phyloP scores from a whole-genome alignment of 2,329 filamentous ascomycete species.

The Cercospora berteroae region DNA sequence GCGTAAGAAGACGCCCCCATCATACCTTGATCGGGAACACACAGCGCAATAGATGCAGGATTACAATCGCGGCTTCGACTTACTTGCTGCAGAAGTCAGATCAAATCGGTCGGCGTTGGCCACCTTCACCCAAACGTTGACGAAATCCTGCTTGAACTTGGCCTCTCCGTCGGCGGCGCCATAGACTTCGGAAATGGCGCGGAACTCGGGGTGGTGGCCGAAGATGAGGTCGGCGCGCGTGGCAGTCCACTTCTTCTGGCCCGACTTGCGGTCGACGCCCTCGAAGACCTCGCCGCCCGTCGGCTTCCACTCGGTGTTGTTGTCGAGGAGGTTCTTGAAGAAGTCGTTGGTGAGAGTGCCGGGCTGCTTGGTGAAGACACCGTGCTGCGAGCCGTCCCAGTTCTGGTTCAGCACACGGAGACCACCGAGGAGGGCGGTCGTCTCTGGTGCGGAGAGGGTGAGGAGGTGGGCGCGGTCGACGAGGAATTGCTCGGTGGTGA shows the following conservation, averaged over 20 bases:
- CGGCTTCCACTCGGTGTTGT: conserved; percentile 63
- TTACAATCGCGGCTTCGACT: conserved; percentile 17
- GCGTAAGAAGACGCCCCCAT: neutral
- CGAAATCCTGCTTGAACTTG: conserved; percentile 70
- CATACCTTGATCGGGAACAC: neutral
- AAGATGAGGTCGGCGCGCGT: conserved; percentile 69
- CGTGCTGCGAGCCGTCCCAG: conserved; percentile 65
- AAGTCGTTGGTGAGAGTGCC: conserved; percentile 75
- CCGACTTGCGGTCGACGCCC: conserved; percentile 64
- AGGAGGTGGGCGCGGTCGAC: conserved; percentile 71
- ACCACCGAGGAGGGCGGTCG: conserved; percentile 70
- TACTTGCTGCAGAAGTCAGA: conserved; percentile 33
- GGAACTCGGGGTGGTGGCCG: conserved; percentile 71
- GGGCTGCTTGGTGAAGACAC: conserved; percentile 66
- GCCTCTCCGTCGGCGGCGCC: conserved; percentile 57
- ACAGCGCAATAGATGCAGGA: neutral
- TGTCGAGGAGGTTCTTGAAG: conserved; percentile 75
- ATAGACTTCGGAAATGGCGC: conserved; percentile 69
- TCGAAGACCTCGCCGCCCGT: conserved; percentile 59
- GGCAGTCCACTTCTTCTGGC: conserved; percentile 65
- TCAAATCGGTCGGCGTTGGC: conserved; percentile 73
- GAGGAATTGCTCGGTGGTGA: conserved; percentile 66
- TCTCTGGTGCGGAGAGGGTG: conserved; percentile 66
- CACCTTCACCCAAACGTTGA: conserved; percentile 70
- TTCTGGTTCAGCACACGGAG: conserved; percentile 68